These are phyloP conservation scores for Cyclocybe cylindracea DNA, from an alignment of 768 basidiomycete genomes.

Conservation along the genomic window DNA sequence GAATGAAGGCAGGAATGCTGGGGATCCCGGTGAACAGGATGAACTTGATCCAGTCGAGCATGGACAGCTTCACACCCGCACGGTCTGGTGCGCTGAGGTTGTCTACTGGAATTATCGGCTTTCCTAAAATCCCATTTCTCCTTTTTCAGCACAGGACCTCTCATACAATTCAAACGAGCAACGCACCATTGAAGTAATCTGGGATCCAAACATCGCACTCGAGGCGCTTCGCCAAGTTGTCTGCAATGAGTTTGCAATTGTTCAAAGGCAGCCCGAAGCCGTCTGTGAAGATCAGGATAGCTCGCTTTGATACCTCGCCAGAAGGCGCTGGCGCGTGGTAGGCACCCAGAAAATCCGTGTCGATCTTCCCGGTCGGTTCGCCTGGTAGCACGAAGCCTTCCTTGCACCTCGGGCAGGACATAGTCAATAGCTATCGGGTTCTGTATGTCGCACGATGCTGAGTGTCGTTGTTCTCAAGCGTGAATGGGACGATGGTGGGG, in stretches of 20 bases:
- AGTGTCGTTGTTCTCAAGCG: no score
- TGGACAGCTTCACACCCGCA: slow-evolving; percentile 31
- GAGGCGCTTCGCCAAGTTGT: slow-evolving; percentile 42
- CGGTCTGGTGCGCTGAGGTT: slow-evolving; percentile 29
- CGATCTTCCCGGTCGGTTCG: slow-evolving; percentile 41
- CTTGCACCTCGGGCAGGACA: slow-evolving; percentile 44
- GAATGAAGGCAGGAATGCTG: slow-evolving; percentile 29
- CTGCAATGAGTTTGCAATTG: slow-evolving; percentile 56
- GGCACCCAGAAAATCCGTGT: slow-evolving; percentile 34
- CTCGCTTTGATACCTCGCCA: slow-evolving; percentile 24
- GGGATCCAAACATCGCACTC: slow-evolving; percentile 60
- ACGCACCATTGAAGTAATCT: slow-evolving; percentile 50
- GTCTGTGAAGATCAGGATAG: slow-evolving; percentile 52
- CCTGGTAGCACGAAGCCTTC: slow-evolving; percentile 45
- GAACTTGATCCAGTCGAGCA: slow-evolving; percentile 32
- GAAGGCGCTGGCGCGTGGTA: slow-evolving; percentile 39
- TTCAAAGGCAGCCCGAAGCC: slow-evolving; percentile 52
- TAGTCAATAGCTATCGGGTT: slow-evolving; percentile 1
- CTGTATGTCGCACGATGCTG: no score
- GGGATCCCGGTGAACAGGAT: slow-evolving; percentile 24
- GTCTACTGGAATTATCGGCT: slow-evolving; percentile 28
- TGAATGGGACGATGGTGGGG: no score
- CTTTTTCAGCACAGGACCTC: background rate
- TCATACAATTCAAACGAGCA: no score
- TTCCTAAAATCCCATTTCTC: slow-evolving; percentile 21